A percentile compares a stretch with the other conserved stretches of the same genome.
These are phyloP conservation scores for Nakaseomyces glabratus DNA, from an alignment of 1,139 yeast species.

Conservation along the genomic window DNA sequence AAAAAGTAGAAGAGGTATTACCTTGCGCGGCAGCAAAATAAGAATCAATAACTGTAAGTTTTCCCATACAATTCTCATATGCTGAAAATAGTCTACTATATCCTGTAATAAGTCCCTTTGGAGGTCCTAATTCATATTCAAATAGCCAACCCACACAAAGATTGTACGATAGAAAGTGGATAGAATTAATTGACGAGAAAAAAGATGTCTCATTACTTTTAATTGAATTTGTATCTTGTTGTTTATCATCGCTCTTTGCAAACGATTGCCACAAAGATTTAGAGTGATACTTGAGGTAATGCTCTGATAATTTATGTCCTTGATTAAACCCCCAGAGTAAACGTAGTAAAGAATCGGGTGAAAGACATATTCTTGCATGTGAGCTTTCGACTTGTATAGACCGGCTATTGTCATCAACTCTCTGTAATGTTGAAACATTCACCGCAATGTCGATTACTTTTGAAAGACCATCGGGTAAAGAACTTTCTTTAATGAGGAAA, in stretches of 20 bases:
- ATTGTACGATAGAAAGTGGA: conserved; percentile 55
- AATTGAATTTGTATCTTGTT: not conserved
- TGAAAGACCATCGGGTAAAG: conserved; percentile 31
- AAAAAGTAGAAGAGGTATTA: conserved; percentile 42
- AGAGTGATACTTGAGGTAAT: conserved; percentile 16
- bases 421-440: conserved; percentile 26
- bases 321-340: conserved; percentile 31
- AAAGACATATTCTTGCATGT: conserved; percentile 47
- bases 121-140: conserved; percentile 32
- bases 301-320: conserved; percentile 13
- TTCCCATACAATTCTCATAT: conserved; percentile 53
- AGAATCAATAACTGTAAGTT: conserved; percentile 54
- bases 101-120: conserved; percentile 65
- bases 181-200: conserved; percentile 29
- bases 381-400: conserved; percentile 52
- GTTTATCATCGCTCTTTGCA: not conserved
- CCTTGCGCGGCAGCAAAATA: conserved; percentile 64
- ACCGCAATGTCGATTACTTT: conserved; percentile 34
- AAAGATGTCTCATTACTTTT: conserved; percentile 8
- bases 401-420: conserved; percentile 29
- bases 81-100: conserved; percentile 62
- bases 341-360: conserved; percentile 43
- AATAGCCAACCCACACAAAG: conserved; percentile 75
- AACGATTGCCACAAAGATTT: conserved; percentile 12
- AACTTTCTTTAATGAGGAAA: conserved; percentile 26